Percentiles rank a stretch among this genome's conserved stretches.
These are phyloP conservation scores for Neonectria neomacrospora DNA, from an alignment of 2,329 filamentous ascomycete species.

Conservation along the genomic window DNA sequence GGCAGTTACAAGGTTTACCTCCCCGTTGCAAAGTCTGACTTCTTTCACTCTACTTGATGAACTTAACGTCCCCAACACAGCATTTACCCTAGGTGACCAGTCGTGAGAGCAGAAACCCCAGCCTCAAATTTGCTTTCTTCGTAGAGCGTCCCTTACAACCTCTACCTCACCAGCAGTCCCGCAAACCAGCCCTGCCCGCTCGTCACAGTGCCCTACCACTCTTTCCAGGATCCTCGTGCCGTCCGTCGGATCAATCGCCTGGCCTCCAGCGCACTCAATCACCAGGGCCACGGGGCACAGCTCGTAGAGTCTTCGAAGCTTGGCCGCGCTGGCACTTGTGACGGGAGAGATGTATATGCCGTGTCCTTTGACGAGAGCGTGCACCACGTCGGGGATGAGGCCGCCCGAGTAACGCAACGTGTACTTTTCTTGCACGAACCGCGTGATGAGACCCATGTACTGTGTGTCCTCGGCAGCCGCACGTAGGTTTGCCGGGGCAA, in stretches of 20 bases:
- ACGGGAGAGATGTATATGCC: conserved; percentile 71
- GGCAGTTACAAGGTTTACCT: not conserved
- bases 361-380: conserved; percentile 69
- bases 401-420: conserved; percentile 71
- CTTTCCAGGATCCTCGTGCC: conserved; percentile 56
- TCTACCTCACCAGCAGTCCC: conserved; percentile 63
- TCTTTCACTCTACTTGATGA: not conserved
- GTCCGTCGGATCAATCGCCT: conserved; percentile 61
- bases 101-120: no score
- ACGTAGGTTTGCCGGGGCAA: conserved; percentile 71
- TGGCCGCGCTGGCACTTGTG: conserved; percentile 61
- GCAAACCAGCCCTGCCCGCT: conserved; percentile 62
- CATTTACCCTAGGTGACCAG: not conserved
- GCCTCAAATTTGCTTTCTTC: not conserved
- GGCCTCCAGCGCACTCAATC: conserved; percentile 68
- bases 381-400: conserved; percentile 69
- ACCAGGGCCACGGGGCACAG: conserved; percentile 69
- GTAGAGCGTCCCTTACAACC: conserved; percentile 41
- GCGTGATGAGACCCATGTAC: conserved; percentile 62
- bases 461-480: conserved; percentile 61
- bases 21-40: not conserved
- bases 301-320: conserved; percentile 69
- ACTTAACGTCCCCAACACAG: not conserved
- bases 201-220: conserved; percentile 56
- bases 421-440: conserved; percentile 64